phyloP scores from a whole-genome alignment of 2,329 filamentous ascomycete genomes.

The Fusarium armeniacum region DNA sequence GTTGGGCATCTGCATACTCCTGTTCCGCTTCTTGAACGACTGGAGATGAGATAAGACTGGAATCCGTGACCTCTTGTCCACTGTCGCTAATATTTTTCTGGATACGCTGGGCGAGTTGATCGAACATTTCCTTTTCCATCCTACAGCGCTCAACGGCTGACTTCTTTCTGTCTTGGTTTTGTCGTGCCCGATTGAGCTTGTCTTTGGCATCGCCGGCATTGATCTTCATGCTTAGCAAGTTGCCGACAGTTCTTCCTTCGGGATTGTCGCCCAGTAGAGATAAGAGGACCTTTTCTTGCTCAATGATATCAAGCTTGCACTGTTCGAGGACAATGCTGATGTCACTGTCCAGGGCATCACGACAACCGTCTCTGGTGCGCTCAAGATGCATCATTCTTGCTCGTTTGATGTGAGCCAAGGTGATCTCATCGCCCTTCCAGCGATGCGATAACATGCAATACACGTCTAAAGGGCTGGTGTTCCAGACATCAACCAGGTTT shows the following conservation, averaged over 20 bases:
- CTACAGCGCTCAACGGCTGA: background rate
- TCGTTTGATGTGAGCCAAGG: conserved; percentile 1
- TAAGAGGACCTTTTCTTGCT: background rate
- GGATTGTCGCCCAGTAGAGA: background rate
- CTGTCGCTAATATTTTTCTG: background rate
- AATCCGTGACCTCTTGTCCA: background rate
- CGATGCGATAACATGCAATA: conserved; percentile 17
- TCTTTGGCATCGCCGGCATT: background rate
- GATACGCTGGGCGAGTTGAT: background rate
- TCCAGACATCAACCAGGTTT: conserved; percentile 9
- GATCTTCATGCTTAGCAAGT: background rate
- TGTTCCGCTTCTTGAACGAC: conserved; percentile 1
- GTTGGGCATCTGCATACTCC: background rate
- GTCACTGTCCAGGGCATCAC: background rate
- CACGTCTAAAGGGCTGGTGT: background rate
- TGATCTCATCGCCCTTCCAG: conserved; percentile 16
- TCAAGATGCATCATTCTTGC: background rate
- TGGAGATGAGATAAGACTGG: background rate
- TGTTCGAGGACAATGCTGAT: conserved; percentile 7
- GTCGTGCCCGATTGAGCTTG: background rate
- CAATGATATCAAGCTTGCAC: background rate
- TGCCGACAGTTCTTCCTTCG: background rate
- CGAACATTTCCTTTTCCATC: conserved; percentile 20
- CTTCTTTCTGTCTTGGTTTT: conserved; percentile 6
- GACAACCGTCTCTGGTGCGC: background rate